Base-by-base conservation (phyloP, 2,329 filamentous ascomycete species). In the Fusarium graminum region DNA sequence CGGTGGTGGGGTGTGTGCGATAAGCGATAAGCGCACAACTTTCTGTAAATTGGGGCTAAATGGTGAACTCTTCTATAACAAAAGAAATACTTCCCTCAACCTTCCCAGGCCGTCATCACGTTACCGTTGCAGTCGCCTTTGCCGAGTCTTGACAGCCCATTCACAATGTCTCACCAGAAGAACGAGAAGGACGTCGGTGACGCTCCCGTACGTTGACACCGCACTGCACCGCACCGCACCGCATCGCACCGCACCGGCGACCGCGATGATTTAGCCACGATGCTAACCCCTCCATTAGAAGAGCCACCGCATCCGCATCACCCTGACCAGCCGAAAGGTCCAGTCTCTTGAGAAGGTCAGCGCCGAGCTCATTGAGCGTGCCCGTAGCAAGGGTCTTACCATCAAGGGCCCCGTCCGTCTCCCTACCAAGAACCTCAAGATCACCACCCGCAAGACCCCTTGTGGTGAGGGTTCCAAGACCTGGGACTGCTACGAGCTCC, bases 391-490 rank as follows among this genome's bases (percentile, higher is more conserved):
- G 94, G 93, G 96, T 81, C 92, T 99, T 79, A 91, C 92, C 81
- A 93, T 97, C 86, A 98, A 98, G 91, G 94, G 95, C 79, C 93
- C 94, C 80, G 94, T 98, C 83, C 93, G 94, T 79, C 91, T 97
- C 78, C 93, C 95, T 77, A 97, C 94, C 86, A 97, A 97, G 91
- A 92, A 89, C 81, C 89, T 98, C 78, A 93, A 95, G 88, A 89
- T 97, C 87, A 93, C 92, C 81, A 97, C 95, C 87, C 92, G 95
- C 80, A 99, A 99, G 92, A 98, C 95, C 72, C 95, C 95, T 82
- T 95, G 92, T 85, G 95, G 95, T 92, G 95, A 99, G 90, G 95
- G 95, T 86, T 96, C 92, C 84, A 99, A 99, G 93, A 99, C 95
- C 80, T 99, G 95, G 95, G 95, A 98, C 82, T 90, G 88, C 83